These are phyloP conservation scores for Salix suchowensis DNA, from an alignment of 345 rosid genomes.

Conservation along the genomic window DNA sequence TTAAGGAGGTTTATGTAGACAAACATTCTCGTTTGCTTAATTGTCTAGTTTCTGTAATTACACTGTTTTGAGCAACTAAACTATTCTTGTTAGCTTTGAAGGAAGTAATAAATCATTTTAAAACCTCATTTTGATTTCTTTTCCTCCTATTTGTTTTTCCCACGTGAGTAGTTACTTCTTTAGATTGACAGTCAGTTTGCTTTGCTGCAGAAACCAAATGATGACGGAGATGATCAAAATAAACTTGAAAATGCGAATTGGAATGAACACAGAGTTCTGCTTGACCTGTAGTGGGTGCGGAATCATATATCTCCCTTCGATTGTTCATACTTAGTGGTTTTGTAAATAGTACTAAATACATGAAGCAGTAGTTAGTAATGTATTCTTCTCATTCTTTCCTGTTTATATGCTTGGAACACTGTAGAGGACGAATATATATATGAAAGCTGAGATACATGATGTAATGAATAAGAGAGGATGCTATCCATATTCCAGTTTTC, in stretches of 20 bases:
- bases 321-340: conserved; percentile 7
- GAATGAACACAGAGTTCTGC: conserved; percentile 21
- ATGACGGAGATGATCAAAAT: conserved; percentile 19
- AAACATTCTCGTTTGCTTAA: background rate
- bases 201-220: conserved; percentile 32
- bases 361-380: conserved; percentile 11
- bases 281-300: conserved; percentile 25
- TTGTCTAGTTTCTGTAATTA: background rate
- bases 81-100: background rate
- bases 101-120: background rate
- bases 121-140: background rate
- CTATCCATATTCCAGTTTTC: background rate
- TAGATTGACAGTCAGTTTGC: background rate
- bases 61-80: background rate
- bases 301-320: background rate
- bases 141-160: background rate
- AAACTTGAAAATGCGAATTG: conserved; percentile 28
- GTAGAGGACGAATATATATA: conserved; percentile 12
- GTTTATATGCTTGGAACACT: conserved; percentile 31
- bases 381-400: conserved; percentile 45
- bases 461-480: conserved; percentile 18
- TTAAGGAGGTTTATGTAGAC: background rate
- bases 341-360: conserved; percentile 26
- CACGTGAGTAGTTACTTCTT: background rate
- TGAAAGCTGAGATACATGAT: background rate